These are phyloP conservation scores for Lignosus rhinocerotis DNA, from an alignment of 1,284 basidiomycete genomes.

Conservation along the genomic window DNA sequence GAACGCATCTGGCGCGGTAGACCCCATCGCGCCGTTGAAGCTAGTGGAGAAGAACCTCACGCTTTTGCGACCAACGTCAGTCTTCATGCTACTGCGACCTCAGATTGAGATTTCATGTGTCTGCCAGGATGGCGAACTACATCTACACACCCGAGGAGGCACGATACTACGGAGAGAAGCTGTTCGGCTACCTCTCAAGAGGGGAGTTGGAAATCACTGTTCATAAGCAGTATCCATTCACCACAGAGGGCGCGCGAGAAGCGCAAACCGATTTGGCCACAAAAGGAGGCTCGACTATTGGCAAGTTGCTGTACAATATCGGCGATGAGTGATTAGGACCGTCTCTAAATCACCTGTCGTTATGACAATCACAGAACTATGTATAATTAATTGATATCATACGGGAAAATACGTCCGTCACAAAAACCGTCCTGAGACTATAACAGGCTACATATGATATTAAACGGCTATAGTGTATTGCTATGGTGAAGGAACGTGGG, in stretches of 20 bases:
- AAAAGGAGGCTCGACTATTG: constrained; percentile 70
- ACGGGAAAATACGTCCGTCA: no score
- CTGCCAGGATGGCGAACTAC: constrained; percentile 62
- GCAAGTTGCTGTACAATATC: constrained; percentile 79
- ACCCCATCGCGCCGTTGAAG: constrained; percentile 73
- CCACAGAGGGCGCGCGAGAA: constrained; percentile 74
- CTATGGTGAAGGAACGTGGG: not conserved
- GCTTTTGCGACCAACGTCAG: constrained; percentile 74
- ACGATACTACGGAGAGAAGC: constrained; percentile 61
- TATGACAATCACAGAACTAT: no score
- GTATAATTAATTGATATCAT: no score
- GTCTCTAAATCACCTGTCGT: no score
- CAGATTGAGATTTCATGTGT: not conserved
- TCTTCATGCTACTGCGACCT: constrained; percentile 5
- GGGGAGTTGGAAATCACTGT: constrained; percentile 73
- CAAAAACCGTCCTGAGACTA: not conserved
- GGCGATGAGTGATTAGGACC: constrained; percentile 18
- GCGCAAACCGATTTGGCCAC: constrained; percentile 78
- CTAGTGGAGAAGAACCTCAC: constrained; percentile 85
- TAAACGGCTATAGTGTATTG: not conserved
- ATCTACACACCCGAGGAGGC: constrained; percentile 73
- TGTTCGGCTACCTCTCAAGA: constrained; percentile 64
- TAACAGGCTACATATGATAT: not conserved
- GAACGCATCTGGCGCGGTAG: constrained; percentile 84
- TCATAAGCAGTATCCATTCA: constrained; percentile 82